Percentiles rank a stretch among this genome's conserved stretches.
These are phyloP conservation scores for Pestalotiopsis sp. DNA, from an alignment of 2,329 filamentous ascomycete genomes.

Conservation along the genomic window DNA sequence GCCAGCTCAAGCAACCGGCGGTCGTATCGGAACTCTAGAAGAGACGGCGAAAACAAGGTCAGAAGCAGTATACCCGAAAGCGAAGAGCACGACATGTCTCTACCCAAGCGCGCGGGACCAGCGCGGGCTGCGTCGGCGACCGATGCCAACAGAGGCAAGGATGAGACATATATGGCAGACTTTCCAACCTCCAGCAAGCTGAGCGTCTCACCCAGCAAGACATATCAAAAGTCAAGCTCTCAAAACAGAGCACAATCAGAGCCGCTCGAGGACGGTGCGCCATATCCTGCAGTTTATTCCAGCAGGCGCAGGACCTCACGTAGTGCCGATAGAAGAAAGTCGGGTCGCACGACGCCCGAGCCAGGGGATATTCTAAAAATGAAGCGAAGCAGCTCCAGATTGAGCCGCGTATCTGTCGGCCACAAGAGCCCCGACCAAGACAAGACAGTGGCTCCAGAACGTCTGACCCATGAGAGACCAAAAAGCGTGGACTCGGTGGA, in stretches of 20 bases:
- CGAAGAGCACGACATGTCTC: conserved; percentile 33
- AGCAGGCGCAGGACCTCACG: conserved; percentile 55
- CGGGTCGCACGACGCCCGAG: conserved; percentile 53
- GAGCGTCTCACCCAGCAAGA: conserved; percentile 22
- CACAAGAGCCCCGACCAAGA: conserved; percentile 38
- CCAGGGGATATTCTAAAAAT: conserved; percentile 43
- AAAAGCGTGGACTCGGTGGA: conserved; percentile 85
- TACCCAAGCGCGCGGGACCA: conserved; percentile 25
- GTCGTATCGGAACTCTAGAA: conserved; percentile 53
- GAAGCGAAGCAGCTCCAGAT: conserved; percentile 59
- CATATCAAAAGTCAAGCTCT: conserved; percentile 24
- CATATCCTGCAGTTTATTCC: conserved; percentile 70
- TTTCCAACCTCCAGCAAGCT: conserved; percentile 29
- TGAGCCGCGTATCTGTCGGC: conserved; percentile 59
- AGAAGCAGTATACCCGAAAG: conserved; percentile 47
- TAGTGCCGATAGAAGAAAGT: conserved; percentile 45
- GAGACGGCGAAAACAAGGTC: conserved; percentile 41
- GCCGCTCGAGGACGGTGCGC: conserved; percentile 64
- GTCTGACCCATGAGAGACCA: conserved; percentile 70
- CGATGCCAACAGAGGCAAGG: conserved; percentile 25
- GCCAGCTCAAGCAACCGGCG: conserved; percentile 55
- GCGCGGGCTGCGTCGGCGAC: conserved; percentile 25
- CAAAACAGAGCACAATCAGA: conserved; percentile 27
- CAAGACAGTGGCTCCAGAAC: conserved; percentile 34
- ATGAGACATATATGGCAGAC: conserved; percentile 31